Base-by-base conservation (phyloP, 495 filamentous ascomycete genomes). In the Delitschia confertaspora region DNA sequence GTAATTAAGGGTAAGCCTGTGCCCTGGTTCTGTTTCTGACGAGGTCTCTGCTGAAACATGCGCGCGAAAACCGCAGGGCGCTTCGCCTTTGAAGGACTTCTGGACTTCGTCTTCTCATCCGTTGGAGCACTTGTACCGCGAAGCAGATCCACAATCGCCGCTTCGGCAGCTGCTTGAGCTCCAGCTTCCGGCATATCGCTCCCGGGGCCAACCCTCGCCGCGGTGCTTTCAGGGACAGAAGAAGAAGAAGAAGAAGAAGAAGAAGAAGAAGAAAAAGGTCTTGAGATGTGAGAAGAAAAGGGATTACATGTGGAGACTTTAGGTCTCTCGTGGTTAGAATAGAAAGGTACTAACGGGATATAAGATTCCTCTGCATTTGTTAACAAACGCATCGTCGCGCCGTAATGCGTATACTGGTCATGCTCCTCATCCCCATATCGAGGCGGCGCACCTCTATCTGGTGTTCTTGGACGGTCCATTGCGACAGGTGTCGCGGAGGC, bases 331-430 rank as follows among this genome's bases (percentile, higher is more conserved):
- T 43, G 44, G 67, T 62, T 46, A 42, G 33, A 37, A 41, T 33
- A 32, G 14, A 40, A 35, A 13, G 16, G 17, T 40, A 62, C 60
- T 38, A 67, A 75, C 72, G 69, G 62, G 48, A 61, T 65, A 42
- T 64, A 65, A 21, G 55, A 51, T 7, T 73, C 68, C 22, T 74
- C 66, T 20, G 62, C 68, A n/a, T 69, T 68, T 4, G 75, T 75
- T 42, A 82, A 56, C 54, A 82, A 60, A 11, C 78, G 71, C 77
- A 81, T 78, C 0, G 76, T 74, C 11, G 72, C 61, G 27, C 69
- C 73, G 61, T 66, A 62, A 26, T 69, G 65, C 26, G 29, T 47
- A 11, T 41, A 36, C 13, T n/a, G 44, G 10, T 26, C 26, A 23
- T 53, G 38, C 24, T 65, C 59, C n/a, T 65, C 60, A 32, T 61